phyloP scores from a whole-genome alignment of 257 asterid species.

The Henckelia pumila region DNA sequence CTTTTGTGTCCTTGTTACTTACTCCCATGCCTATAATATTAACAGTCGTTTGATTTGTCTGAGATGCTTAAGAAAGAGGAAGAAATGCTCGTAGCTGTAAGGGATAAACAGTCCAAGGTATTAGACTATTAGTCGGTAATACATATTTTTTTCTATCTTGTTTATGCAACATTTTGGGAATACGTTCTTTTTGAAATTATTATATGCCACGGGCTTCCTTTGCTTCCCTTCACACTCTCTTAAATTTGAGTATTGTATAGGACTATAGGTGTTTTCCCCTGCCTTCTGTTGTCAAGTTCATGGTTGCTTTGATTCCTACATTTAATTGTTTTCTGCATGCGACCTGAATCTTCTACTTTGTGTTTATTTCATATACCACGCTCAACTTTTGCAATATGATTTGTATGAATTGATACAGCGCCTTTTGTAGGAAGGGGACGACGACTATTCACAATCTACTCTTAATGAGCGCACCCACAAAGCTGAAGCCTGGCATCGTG shows the following conservation, averaged over 20 bases:
- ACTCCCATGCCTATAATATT: constrained; percentile 23
- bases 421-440: constrained; percentile 58
- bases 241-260: background rate
- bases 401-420: background rate
- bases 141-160: constrained; percentile 9
- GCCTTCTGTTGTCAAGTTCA: background rate
- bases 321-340: background rate
- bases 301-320: background rate
- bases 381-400: background rate
- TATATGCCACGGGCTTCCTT: background rate
- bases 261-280: background rate
- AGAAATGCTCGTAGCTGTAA: constrained; percentile 76
- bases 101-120: constrained; percentile 77
- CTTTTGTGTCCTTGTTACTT: background rate
- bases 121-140: constrained; percentile 15
- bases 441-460: constrained; percentile 50
- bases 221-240: no score
- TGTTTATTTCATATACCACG: background rate
- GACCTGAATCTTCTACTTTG: no score
- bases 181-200: background rate
- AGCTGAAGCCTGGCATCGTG: constrained; percentile 91
- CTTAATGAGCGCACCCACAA: constrained; percentile 82
- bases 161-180: background rate
- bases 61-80: constrained; percentile 97
- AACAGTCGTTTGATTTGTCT: constrained; percentile 88